A percentile compares a stretch with the other conserved stretches of the same genome.
These are phyloP conservation scores for Cyclanthera cordifolia DNA, from an alignment of 306 rosid genomes.

Conservation along the genomic window DNA sequence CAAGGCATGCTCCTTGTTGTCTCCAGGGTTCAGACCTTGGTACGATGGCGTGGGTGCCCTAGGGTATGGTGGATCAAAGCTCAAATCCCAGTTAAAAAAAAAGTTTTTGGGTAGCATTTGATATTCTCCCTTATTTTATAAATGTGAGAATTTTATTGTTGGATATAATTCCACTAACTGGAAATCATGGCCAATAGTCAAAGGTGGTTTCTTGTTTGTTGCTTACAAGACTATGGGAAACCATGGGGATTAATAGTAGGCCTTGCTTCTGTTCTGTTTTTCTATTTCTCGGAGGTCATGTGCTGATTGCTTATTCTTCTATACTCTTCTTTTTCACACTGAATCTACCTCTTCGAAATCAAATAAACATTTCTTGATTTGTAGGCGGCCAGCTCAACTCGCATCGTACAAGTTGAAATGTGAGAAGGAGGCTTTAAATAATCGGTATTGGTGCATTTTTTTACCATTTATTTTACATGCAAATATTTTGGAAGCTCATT, in stretches of 20 bases:
- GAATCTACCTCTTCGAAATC: background rate
- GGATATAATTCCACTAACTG: background rate
- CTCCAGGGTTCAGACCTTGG: no score
- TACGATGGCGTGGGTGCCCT: no score
- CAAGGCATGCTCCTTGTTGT: no score
- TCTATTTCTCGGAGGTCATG: background rate
- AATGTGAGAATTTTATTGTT: background rate
- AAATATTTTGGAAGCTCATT: background rate
- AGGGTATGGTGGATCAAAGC: no score
- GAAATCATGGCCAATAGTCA: background rate
- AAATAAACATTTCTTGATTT: constrained; percentile 16
- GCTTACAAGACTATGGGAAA: no score
- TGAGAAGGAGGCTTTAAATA: constrained; percentile 68
- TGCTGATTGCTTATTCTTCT: background rate
- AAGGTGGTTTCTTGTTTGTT: constrained; percentile 5
- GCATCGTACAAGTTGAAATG: constrained; percentile 83
- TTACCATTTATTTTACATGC: background rate
- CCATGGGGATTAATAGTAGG: background rate
- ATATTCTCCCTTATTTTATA: background rate
- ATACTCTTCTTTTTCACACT: background rate
- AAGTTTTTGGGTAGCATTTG: background rate
- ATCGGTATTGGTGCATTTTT: constrained; percentile 35
- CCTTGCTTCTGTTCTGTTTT: background rate
- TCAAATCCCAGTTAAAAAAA: no score
- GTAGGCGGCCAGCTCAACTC: constrained; percentile 63